phyloP scores from a whole-genome alignment of 192 early-diverging fungal species.

The Umbelopsis sp. region DNA sequence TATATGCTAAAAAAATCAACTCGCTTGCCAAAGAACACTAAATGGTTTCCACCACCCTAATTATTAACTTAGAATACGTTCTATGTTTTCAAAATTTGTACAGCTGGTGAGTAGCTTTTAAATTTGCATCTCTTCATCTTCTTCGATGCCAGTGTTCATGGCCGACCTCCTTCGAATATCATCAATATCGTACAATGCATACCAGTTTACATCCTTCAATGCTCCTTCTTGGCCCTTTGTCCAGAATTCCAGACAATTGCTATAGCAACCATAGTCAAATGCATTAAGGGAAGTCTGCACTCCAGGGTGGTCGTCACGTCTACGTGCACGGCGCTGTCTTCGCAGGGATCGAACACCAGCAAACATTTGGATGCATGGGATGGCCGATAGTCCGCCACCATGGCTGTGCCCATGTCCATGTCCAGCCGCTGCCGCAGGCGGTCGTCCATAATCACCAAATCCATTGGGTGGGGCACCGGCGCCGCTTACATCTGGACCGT shows the following conservation, averaged over 20 bases:
- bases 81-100: too few species aligned
- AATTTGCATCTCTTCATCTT: slow-evolving; percentile 11
- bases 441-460: slow-evolving; percentile 37
- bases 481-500: slow-evolving; percentile 32
- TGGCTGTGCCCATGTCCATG: slow-evolving; percentile 37
- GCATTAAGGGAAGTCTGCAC: slow-evolving; percentile 53
- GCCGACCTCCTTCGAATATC: slow-evolving; percentile 1
- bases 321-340: slow-evolving; percentile 39
- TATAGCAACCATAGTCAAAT: slow-evolving; percentile 78
- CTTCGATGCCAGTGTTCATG: neutral
- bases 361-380: slow-evolving; percentile 39
- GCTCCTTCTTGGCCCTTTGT: slow-evolving; percentile 56
- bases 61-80: too few species aligned
- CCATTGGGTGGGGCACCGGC: slow-evolving; percentile 32
- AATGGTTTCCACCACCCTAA: too few species aligned
- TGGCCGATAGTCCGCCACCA: slow-evolving; percentile 14
- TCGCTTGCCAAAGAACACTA: too few species aligned
- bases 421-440: slow-evolving; percentile 30
- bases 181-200: slow-evolving; percentile 49
- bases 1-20: too few species aligned
- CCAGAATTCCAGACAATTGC: slow-evolving; percentile 91
- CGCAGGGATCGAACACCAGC: slow-evolving; percentile 41
- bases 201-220: slow-evolving; percentile 67
- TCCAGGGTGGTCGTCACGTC: slow-evolving; percentile 25
- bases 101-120: neutral